Conservation (phyloP, 1,139 yeast species). For the Saccharomyces hybrid region DNA sequence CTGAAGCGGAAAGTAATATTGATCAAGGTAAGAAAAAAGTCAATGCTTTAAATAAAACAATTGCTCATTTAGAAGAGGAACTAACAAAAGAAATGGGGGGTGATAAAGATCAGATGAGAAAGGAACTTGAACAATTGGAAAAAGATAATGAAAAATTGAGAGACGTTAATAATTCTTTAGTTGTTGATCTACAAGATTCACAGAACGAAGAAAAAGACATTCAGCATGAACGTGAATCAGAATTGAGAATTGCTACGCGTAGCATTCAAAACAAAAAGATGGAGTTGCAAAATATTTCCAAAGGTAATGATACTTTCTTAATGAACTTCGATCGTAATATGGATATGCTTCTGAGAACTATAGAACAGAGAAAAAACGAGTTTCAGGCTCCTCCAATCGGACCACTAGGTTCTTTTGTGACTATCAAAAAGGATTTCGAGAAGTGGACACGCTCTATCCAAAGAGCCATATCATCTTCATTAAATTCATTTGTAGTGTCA, state of each 20-base stretch:
- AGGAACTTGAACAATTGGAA: slow-evolving; percentile 13
- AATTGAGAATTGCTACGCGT: slow-evolving; percentile 8
- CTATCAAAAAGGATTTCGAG: slow-evolving; percentile 46
- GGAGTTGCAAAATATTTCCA: slow-evolving; percentile 13
- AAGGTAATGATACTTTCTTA: slow-evolving; percentile 21
- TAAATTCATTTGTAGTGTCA: slow-evolving; percentile 62
- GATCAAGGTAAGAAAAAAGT: slow-evolving; percentile 30
- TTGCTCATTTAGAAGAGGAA: slow-evolving; percentile 35
- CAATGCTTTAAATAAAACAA: slow-evolving; percentile 33
- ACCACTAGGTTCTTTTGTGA: slow-evolving; percentile 63
- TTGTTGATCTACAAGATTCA: slow-evolving; percentile 8
- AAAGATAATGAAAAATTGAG: slow-evolving; percentile 12
- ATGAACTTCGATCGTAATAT: slow-evolving; percentile 44
- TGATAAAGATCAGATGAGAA: slow-evolving; percentile 21
- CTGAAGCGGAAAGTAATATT: slow-evolving; percentile 30
- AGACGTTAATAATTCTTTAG: slow-evolving; percentile 5
- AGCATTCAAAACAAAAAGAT: slow-evolving; percentile 11
- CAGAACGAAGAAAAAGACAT: slow-evolving; percentile 14
- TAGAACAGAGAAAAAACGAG: slow-evolving; percentile 30
- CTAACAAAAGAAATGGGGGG: slow-evolving; percentile 28
- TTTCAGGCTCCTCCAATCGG: slow-evolving; percentile 62
- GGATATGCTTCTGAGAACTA: slow-evolving; percentile 36
- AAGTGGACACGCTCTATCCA: slow-evolving; percentile 62
- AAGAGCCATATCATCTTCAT: slow-evolving; percentile 39
- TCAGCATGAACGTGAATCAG: slow-evolving; percentile 10